phyloP scores from a whole-genome alignment of 805 yeast species.

The Debaryomyces prosopidis region DNA sequence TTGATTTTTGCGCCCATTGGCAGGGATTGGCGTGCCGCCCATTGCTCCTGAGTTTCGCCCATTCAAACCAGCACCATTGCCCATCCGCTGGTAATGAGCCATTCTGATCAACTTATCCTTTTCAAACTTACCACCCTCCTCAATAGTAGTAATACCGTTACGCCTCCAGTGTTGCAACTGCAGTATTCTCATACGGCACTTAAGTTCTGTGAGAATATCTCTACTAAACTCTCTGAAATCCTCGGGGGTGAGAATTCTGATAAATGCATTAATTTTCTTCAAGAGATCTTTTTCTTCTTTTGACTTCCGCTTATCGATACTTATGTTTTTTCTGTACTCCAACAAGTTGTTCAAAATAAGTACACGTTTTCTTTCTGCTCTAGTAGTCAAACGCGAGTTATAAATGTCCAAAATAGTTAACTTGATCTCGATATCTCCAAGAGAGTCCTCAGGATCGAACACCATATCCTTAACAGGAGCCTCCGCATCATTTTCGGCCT shows the following conservation, averaged over 20 bases:
- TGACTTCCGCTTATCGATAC: conserved; percentile 78
- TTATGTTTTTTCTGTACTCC: conserved; percentile 81
- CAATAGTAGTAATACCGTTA: conserved; percentile 82
- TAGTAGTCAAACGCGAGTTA: conserved; percentile 81
- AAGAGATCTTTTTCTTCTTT: conserved; percentile 88
- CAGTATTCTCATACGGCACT: conserved; percentile 75
- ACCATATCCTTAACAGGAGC: conserved; percentile 91
- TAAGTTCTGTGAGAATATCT: conserved; percentile 75
- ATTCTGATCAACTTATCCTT: conserved; percentile 77
- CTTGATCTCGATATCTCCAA: conserved; percentile 86
- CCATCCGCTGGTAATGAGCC: conserved; percentile 59
- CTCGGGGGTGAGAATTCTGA: conserved; percentile 73
- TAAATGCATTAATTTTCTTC: conserved; percentile 75
- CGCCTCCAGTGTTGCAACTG: conserved; percentile 93
- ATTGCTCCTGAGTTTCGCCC: conserved; percentile 13
- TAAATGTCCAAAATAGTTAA: conserved; percentile 85
- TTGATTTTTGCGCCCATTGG: conserved; percentile 21
- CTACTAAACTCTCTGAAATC: conserved; percentile 78
- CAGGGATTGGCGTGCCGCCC: conserved; percentile 11
- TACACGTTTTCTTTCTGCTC: conserved; percentile 90
- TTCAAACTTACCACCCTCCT: conserved; percentile 82
- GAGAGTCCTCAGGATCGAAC: conserved; percentile 86
- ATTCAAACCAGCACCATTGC: conserved; percentile 31
- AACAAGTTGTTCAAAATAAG: conserved; percentile 73
- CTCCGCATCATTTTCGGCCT: conserved; percentile 96